These are phyloP conservation scores for Sporothrix brasiliensis DNA, from an alignment of 2,329 filamentous ascomycete genomes.

Conservation along the genomic window DNA sequence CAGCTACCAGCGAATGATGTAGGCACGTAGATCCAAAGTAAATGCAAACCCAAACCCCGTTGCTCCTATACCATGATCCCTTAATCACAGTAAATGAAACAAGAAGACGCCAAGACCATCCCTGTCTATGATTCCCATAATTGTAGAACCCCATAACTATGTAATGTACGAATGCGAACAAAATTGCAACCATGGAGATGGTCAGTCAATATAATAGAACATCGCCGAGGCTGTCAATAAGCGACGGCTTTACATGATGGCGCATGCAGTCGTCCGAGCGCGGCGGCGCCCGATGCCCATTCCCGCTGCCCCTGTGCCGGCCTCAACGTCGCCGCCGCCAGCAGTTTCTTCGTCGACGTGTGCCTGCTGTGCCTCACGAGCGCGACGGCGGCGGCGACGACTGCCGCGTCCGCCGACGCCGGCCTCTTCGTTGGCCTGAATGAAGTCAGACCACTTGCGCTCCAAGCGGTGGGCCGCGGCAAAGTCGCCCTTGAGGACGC, in stretches of 20 bases:
- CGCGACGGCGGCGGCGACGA: constrained; percentile 72
- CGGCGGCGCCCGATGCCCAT: constrained; percentile 43
- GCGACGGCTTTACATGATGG: constrained; percentile 36
- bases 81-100: background rate
- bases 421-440: constrained; percentile 88
- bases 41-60: background rate
- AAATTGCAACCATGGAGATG: background rate
- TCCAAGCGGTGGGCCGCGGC: constrained; percentile 76
- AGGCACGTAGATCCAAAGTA: background rate
- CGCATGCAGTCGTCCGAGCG: constrained; percentile 37
- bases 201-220: background rate
- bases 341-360: constrained; percentile 81
- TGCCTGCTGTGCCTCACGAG: constrained; percentile 76
- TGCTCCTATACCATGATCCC: background rate
- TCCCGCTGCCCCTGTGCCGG: constrained; percentile 55
- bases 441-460: constrained; percentile 89
- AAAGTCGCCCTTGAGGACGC: constrained; percentile 77
- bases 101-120: background rate
- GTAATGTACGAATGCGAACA: too few relatives aligned
- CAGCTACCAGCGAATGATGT: background rate
- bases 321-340: constrained; percentile 65
- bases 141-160: background rate
- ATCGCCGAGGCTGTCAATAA: too few relatives aligned
- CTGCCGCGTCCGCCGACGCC: constrained; percentile 67
- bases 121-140: background rate